Conservation (phyloP, 371 early-diverging fungal species). For the Capillidium heterosporum region DNA sequence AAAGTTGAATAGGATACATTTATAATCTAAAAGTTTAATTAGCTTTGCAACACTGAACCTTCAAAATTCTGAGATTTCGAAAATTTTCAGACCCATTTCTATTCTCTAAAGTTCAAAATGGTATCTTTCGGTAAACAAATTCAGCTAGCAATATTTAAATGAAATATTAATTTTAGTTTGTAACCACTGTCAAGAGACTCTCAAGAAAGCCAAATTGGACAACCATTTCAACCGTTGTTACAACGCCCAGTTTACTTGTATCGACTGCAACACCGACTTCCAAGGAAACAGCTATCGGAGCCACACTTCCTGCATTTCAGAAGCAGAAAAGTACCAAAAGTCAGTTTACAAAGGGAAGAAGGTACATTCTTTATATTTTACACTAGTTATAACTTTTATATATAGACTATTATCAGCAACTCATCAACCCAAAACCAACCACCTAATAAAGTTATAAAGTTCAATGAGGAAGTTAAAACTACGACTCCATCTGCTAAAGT, state of each 20-base stretch:
- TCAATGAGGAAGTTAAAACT: no score
- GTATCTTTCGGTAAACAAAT: not conserved
- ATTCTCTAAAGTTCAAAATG: not conserved
- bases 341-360: conserved; percentile 32
- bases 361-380: conserved; percentile 12
- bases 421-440: no score
- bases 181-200: conserved; percentile 72
- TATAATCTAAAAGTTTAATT: no score
- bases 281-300: conserved; percentile 46
- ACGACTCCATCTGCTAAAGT: no score
- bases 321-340: conserved; percentile 80
- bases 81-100: no score
- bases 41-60: no score
- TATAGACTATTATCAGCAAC: no score
- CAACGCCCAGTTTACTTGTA: conserved; percentile 63
- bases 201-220: conserved; percentile 83
- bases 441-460: no score
- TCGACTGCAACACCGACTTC: conserved; percentile 82
- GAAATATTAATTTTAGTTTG: conserved; percentile 41
- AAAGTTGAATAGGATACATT: no score
- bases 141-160: not conserved
- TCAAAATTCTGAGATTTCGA: no score
- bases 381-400: not conserved
- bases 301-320: conserved; percentile 77
- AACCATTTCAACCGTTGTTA: conserved; percentile 64